Evolutionary conservation across 2,329 filamentous ascomycete species (phyloP), one percentile per base, ranked within the genome.

Genomic region (Aspergillus sp.): DNA sequence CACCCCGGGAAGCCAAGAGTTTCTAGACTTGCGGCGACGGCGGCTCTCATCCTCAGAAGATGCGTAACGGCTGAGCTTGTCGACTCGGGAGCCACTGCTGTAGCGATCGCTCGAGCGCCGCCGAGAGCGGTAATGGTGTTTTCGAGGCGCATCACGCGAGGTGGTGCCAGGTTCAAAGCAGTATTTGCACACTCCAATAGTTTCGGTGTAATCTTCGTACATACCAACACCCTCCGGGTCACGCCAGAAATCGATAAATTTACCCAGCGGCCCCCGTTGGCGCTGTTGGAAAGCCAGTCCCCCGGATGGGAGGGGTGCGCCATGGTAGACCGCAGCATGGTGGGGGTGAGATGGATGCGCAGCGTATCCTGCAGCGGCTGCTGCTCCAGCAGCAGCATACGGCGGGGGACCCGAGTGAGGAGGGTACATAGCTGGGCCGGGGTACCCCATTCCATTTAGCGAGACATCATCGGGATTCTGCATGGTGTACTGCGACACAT

Each of bases 181-280:
- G 59, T 84, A 74, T 57, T 79, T 83, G 71, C 84, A 87, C 2
- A 87, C 80, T 19, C 84, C 84, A 59, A 86, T 86, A 54, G 81
- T 80, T 67, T 87, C 83, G 1, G 84, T 86, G 61, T 87, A 87
- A 63, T 86, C 83, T 66, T 87, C 84, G 72, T 85, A 87, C 64
- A 81, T 80, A 16, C 78, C 79, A 1, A 87, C 82, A n/a, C 83
- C 84, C 56, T 87, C 83, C 1, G 83, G 78, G 56, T 82, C 84
- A 63, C 78, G 83, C 81, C 80, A 86, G 75, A 79, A 87, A 61
- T 82, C 81, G 36, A 83, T 75, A 25, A 85, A 75, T 46, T 74
- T 78, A 34, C 74, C 75, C 1, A 87, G 72, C 0, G 84, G 80
- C 0, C 83, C 83, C 42, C 75, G 76, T 52, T 81, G 81, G 48